Evolutionary conservation across 805 yeast genomes (phyloP), one percentile per base, ranked within the genome.

Genomic region (Candida michaelii): DNA sequence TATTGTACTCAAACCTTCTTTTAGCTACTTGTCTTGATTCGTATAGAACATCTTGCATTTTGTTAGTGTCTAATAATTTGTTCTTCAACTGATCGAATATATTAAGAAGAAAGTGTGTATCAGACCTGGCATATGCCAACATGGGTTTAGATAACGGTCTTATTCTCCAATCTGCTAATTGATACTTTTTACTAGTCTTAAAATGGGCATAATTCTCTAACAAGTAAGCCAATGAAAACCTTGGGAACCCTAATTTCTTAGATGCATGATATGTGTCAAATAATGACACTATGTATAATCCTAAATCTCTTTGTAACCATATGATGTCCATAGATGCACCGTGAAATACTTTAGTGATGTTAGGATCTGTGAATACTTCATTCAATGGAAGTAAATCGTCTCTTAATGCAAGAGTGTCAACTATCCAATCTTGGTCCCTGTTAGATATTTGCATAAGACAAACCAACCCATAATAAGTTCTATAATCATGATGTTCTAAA

Each of bases 241-340:
- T 83, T 5, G 95, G 89, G 45, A 89, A 76, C 0, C 86, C 86
- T n/a, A 93, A 67, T 12, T 77, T 79, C 47, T 78, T 80, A 0
- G 96, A 80, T 0, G 99, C 99, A 65, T 84, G 90, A 60, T 76
- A 91, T 0, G 99, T 93, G 62, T 93, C 99, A 60, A 93, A 91
- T 21, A 93, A 63, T 33, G 90, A 77, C 4, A 93, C 99, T 5
- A 93, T 67, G 55, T 93, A 93, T 8, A 93, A 62, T 0, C 99
- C 99, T 43, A 93, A 73, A 58, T 93, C 99, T 49, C 98, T 74
- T 66, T 93, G 99, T 27, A 93, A 70, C 99, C 99, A 93, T 34
- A 89, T 82, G 3, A 93, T 85, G 70, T 93, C 99, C 96, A 89
- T 89, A 52, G 80, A 83, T 0, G 99, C 96, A 47, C 99, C 99